Evolutionary conservation across 2,329 filamentous ascomycete genomes (phyloP).

Genomic region (Blastomyces emzantsi): DNA sequence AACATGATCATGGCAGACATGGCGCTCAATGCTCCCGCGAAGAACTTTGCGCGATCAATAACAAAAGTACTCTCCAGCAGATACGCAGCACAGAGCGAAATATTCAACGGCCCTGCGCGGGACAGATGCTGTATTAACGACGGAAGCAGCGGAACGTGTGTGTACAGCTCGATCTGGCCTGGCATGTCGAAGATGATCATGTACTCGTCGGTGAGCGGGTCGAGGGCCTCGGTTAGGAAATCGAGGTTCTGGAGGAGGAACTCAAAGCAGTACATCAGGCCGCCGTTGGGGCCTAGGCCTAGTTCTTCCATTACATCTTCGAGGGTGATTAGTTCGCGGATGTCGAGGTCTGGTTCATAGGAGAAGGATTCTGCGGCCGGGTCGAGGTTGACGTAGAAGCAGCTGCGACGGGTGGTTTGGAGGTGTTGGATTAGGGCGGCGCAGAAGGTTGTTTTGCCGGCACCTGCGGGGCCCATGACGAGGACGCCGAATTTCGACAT

Average conservation of each 20-base stretch:
- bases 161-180: constrained; percentile 97
- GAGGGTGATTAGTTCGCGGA: constrained; percentile 87
- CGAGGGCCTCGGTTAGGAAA: constrained; percentile 77
- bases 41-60: constrained; percentile 93
- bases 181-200: constrained; percentile 98
- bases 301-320: constrained; percentile 97
- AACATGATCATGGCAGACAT: constrained; percentile 99
- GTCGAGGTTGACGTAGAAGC: constrained; percentile 97
- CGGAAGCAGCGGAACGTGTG: constrained; percentile 87
- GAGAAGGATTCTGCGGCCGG: constrained; percentile 89
- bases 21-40: constrained; percentile 85
- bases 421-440: constrained; percentile 87
- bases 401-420: constrained; percentile 79
- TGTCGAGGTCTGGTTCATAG: constrained; percentile 87
- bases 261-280: constrained; percentile 93
- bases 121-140: constrained; percentile 73
- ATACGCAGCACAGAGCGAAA: constrained; percentile 88
- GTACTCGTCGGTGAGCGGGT: constrained; percentile 84
- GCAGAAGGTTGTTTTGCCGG: constrained; percentile 97
- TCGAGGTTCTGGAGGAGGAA: constrained; percentile 92
- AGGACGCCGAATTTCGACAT: constrained; percentile 95
- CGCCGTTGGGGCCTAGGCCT: constrained; percentile 81
- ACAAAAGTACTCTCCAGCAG: constrained; percentile 94
- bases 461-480: constrained; percentile 92
- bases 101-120: constrained; percentile 69